Evolutionary conservation across 768 basidiomycete genomes (phyloP).

Genomic region (Infundibulicybe gibba): DNA sequence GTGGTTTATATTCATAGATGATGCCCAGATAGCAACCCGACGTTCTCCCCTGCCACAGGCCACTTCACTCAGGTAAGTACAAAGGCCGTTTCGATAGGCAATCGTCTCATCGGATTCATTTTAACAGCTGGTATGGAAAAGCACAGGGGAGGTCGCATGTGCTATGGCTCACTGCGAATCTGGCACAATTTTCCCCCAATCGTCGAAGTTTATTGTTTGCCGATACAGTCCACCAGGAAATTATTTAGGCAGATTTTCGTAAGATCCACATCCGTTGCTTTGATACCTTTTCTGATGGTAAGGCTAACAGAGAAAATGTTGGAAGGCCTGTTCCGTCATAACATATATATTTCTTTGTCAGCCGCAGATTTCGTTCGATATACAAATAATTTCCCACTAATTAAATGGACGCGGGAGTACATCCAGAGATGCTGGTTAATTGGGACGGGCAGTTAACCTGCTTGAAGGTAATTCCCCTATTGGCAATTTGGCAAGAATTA

Average conservation of each 20-base stretch:
- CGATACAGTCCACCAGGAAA: slow-evolving; percentile 25
- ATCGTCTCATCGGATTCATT: no score
- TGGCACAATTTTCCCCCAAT: slow-evolving; percentile 18
- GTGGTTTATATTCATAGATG: not conserved
- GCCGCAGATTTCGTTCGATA: no score
- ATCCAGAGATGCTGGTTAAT: slow-evolving; percentile 7
- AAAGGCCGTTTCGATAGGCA: not conserved
- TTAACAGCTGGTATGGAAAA: slow-evolving; percentile 52
- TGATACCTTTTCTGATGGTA: no score
- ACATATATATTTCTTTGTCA: no score
- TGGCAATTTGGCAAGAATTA: no score
- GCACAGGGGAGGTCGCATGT: slow-evolving; percentile 43
- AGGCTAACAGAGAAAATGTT: no score
- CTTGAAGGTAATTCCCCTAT: slow-evolving; percentile 2
- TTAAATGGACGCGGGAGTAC: slow-evolving; percentile 5
- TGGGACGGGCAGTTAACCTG: slow-evolving; percentile 6
- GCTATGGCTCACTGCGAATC: slow-evolving; percentile 34
- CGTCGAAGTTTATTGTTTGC: slow-evolving; percentile 21
- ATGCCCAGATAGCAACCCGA: slow-evolving; percentile 19
- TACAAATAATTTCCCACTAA: no score
- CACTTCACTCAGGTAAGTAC: slow-evolving; percentile 25
- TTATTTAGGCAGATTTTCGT: slow-evolving; percentile 17
- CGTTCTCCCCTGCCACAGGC: slow-evolving; percentile 18
- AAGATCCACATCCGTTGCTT: not conserved
- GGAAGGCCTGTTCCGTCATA: no score